A percentile compares a stretch with the other conserved stretches of the same genome.
phyloP scores from a whole-genome alignment of 805 yeast genomes.

The Yamadazyma scolyti region DNA sequence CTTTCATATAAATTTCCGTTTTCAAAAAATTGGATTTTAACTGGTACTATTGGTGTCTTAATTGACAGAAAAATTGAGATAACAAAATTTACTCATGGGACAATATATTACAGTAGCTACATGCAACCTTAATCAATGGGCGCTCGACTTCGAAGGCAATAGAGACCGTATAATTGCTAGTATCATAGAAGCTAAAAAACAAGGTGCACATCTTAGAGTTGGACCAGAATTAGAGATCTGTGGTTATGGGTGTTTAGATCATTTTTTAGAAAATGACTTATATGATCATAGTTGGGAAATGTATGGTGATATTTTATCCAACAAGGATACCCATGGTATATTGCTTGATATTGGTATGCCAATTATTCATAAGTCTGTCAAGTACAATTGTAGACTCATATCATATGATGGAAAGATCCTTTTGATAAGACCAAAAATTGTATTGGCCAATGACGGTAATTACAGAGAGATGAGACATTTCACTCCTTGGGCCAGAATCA shows the following conservation, averaged over 20 bases:
- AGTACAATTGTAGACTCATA: slow-evolving; percentile 87
- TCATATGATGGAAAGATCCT: slow-evolving; percentile 76
- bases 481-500: slow-evolving; percentile 87
- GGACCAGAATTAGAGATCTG: slow-evolving; percentile 96
- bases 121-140: slow-evolving; percentile 97
- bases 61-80: too few relatives aligned
- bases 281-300: slow-evolving; percentile 94
- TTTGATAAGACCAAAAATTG: slow-evolving; percentile 86
- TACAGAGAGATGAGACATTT: slow-evolving; percentile 97
- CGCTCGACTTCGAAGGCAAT: slow-evolving; percentile 95
- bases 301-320: slow-evolving; percentile 69
- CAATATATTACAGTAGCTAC: slow-evolving; percentile 87
- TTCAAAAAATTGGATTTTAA: too few relatives aligned
- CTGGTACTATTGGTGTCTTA: too few relatives aligned
- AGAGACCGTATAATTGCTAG: slow-evolving; percentile 85
- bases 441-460: slow-evolving; percentile 96
- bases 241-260: slow-evolving; percentile 94
- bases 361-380: slow-evolving; percentile 75
- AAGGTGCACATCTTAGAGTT: slow-evolving; percentile 79
- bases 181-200: slow-evolving; percentile 68
- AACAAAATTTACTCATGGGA: slow-evolving; percentile 77
- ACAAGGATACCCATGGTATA: slow-evolving; percentile 70
- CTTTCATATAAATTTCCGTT: too few relatives aligned
- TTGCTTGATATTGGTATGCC: slow-evolving; percentile 95
- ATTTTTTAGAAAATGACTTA: slow-evolving; percentile 85